Conservation (phyloP, 768 basidiomycete species). For the Boletus vinaceobasis region DNA sequence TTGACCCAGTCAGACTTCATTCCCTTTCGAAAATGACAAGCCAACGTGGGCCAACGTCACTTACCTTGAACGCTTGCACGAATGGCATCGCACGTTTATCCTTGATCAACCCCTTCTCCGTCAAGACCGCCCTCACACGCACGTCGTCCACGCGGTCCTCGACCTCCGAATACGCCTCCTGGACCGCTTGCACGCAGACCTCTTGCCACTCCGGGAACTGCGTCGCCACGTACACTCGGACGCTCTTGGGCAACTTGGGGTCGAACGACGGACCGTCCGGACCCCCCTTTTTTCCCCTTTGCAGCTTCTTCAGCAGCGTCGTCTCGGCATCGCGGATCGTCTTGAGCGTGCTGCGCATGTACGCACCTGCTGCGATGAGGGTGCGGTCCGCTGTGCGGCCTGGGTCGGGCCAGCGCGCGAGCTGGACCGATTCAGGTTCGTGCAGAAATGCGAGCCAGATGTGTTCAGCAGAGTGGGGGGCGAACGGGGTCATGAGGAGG, state of each 20-base stretch:
- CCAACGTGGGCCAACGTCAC: slow-evolving; percentile 38
- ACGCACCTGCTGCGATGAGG: slow-evolving; percentile 68
- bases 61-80: slow-evolving; percentile 87
- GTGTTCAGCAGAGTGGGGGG: slow-evolving; percentile 93
- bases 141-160: slow-evolving; percentile 76
- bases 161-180: slow-evolving; percentile 58
- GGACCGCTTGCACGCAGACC: slow-evolving; percentile 68
- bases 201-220: slow-evolving; percentile 95
- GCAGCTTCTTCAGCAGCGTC: slow-evolving; percentile 70
- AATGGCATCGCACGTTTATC: slow-evolving; percentile 97
- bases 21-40: background rate
- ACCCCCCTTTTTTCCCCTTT: slow-evolving; percentile 68
- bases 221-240: slow-evolving; percentile 87
- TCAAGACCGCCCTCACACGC: slow-evolving; percentile 66
- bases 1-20: background rate
- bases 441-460: slow-evolving; percentile 77
- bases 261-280: slow-evolving; percentile 58
- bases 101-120: slow-evolving; percentile 78
- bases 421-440: slow-evolving; percentile 73
- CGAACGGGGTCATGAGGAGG: slow-evolving; percentile 79
- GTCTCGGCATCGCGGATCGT: slow-evolving; percentile 87
- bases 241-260: slow-evolving; percentile 79
- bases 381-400: slow-evolving; percentile 55
- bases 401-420: slow-evolving; percentile 79
- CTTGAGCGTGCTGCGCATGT: slow-evolving; percentile 92